These are phyloP conservation scores for Chloris gayana DNA, from an alignment of 176 grass and related monocot species.

Conservation along the genomic window DNA sequence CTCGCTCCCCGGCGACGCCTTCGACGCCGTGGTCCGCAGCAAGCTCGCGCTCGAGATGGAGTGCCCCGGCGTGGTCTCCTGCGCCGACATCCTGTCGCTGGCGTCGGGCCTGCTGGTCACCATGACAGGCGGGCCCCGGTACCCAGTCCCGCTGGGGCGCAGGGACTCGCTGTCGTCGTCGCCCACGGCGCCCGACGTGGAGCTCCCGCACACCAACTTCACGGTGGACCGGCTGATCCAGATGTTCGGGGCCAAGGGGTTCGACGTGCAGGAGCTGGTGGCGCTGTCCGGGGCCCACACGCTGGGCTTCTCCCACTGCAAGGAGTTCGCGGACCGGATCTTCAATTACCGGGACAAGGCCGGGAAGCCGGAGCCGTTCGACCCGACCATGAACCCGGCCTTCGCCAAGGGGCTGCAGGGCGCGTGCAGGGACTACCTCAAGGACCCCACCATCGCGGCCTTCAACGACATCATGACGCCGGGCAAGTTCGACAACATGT, in stretches of 20 bases:
- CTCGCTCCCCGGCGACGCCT: conserved; percentile 81
- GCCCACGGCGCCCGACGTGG: conserved; percentile 41
- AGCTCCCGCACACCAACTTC: conserved; percentile 59
- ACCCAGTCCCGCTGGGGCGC: conserved; percentile 65
- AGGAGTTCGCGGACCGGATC: conserved; percentile 64
- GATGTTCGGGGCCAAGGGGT: conserved; percentile 53
- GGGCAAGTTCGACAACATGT: conserved; percentile 78
- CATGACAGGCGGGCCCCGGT: conserved; percentile 74
- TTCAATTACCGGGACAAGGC: conserved; percentile 36
- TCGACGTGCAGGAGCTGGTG: conserved; percentile 66
- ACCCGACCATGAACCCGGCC: conserved; percentile 54
- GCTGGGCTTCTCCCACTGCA: conserved; percentile 75
- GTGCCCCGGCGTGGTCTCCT: conserved; percentile 88
- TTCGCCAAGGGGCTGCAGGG: conserved; percentile 32
- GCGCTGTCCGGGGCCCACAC: conserved; percentile 76
- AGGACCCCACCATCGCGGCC: conserved; percentile 53
- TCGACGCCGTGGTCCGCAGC: conserved; percentile 72
- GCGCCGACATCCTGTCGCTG: conserved; percentile 80
- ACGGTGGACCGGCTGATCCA: conserved; percentile 43
- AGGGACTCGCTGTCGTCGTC: conserved; percentile 67
- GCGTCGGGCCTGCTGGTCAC: conserved; percentile 68
- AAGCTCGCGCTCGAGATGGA: conserved; percentile 82
- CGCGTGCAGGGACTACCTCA: conserved; percentile 50
- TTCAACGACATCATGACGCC: conserved; percentile 89
- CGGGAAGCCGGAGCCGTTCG: conserved; percentile 41